Percentiles rank a stretch among this genome's conserved stretches.
phyloP scores from a whole-genome alignment of 1,284 basidiomycete genomes.

The Boletellus deceptivus region DNA sequence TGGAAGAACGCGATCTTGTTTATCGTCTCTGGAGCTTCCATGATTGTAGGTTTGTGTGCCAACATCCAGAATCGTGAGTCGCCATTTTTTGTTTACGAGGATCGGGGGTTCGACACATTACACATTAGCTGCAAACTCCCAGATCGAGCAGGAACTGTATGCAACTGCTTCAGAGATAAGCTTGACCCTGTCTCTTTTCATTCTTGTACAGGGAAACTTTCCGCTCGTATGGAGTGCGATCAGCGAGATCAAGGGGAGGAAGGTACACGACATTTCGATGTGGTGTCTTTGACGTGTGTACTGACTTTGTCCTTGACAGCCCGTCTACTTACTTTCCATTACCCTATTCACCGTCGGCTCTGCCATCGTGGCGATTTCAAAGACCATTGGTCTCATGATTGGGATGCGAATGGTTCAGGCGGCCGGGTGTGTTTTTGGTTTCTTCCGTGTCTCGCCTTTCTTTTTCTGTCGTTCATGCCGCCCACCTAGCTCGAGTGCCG shows the following conservation, averaged over 20 bases:
- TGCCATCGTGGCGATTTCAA: conserved; percentile 59
- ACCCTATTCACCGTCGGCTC: conserved; percentile 61
- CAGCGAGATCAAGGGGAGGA: conserved; percentile 80
- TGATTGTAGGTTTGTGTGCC: conserved; percentile 69
- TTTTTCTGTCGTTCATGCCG: not conserved
- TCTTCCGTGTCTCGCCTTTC: not conserved
- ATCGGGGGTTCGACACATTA: conserved; percentile 9
- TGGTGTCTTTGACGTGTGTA: not conserved
- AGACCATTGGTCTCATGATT: conserved; percentile 63
- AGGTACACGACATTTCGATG: conserved; percentile 40
- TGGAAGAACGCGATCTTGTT: conserved; percentile 31
- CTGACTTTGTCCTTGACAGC: conserved; percentile 32
- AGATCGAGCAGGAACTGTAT: conserved; percentile 66
- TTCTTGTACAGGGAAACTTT: conserved; percentile 67
- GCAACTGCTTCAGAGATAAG: conserved; percentile 72
- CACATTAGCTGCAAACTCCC: conserved; percentile 60
- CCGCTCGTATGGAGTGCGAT: conserved; percentile 74
- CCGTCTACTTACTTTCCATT: conserved; percentile 63
- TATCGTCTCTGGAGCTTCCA: conserved; percentile 59
- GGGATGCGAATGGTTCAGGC: conserved; percentile 71
- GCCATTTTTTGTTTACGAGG: not conserved
- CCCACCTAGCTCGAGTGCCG: conserved; percentile 57
- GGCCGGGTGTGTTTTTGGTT: conserved; percentile 43
- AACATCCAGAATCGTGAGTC: conserved; percentile 72
- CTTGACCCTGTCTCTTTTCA: conserved; percentile 74